Percentiles rank a stretch among this genome's conserved stretches.
phyloP scores from a whole-genome alignment of 441 rosid species.

The Bruguiera hainesii region DNA sequence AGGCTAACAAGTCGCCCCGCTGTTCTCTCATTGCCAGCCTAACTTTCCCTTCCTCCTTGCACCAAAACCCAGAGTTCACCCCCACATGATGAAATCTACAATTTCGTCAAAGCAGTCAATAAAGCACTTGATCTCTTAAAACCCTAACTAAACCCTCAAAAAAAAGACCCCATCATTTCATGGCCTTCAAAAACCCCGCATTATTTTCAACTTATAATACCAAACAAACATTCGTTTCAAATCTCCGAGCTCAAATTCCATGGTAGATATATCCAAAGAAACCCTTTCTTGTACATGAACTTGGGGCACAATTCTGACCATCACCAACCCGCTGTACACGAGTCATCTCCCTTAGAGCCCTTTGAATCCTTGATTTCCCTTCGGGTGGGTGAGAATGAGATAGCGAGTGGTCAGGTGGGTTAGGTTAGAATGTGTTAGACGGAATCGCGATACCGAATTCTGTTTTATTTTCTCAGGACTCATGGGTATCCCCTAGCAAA shows the following conservation, averaged over 20 bases:
- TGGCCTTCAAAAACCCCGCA: background rate
- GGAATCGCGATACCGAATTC: no score
- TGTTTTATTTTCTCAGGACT: no score
- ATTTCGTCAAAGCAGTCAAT: background rate
- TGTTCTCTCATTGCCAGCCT: conserved; percentile 54
- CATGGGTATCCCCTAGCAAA: no score
- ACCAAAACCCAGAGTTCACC: conserved; percentile 29
- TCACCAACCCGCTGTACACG: background rate
- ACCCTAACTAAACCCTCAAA: background rate
- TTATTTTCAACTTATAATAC: background rate
- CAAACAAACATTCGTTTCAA: background rate
- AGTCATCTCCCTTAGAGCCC: background rate
- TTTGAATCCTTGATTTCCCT: background rate
- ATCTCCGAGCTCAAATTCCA: background rate
- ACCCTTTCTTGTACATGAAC: background rate
- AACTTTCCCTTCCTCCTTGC: conserved; percentile 19
- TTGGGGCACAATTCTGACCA: background rate
- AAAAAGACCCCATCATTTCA: background rate
- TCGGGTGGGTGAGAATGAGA: no score
- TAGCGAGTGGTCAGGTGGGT: no score
- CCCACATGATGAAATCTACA: conserved; percentile 5
- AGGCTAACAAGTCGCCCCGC: conserved; percentile 51
- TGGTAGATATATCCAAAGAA: background rate
- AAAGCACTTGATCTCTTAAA: background rate
- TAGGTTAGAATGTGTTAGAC: no score